These are phyloP conservation scores for Pseudomonodictys pantanalensis DNA, from an alignment of 495 filamentous ascomycete genomes.

Conservation along the genomic window DNA sequence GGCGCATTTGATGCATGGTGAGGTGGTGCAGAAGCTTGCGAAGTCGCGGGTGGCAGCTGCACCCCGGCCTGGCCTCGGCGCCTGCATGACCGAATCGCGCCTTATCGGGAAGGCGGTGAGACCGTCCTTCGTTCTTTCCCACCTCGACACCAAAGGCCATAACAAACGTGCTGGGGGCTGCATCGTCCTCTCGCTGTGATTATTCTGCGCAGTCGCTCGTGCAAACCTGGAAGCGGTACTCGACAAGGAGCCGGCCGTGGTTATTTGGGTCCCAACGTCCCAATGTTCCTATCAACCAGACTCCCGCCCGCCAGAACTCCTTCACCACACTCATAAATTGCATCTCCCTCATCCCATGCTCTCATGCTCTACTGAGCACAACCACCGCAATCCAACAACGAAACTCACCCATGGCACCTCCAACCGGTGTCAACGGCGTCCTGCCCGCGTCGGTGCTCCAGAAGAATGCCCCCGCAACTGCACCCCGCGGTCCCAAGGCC, in stretches of 20 bases:
- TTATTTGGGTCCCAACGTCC: constrained; percentile 12
- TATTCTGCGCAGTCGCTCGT: not conserved
- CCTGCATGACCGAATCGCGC: constrained; percentile 16
- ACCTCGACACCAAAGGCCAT: not conserved
- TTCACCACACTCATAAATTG: constrained; percentile 2
- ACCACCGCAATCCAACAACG: not conserved
- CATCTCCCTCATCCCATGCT: not conserved
- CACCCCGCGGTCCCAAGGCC: constrained; percentile 51
- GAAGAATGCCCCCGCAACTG: constrained; percentile 47
- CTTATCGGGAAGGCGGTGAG: constrained; percentile 1
- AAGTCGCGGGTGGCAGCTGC: constrained; percentile 18
- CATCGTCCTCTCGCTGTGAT: no score
- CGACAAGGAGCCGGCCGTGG: no score
- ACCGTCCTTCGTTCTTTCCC: not conserved
- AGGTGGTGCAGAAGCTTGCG: constrained; percentile 8
- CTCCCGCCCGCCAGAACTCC: not conserved
- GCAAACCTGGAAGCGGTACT: not conserved
- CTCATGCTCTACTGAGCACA: not conserved
- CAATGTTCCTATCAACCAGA: constrained; percentile 16
- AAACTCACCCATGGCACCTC: constrained; percentile 25
- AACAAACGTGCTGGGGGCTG: no score
- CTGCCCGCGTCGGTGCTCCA: constrained; percentile 60
- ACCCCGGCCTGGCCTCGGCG: constrained; percentile 14
- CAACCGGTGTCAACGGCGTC: constrained; percentile 51
- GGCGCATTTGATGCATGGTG: constrained; percentile 16